Evolutionary conservation across 768 basidiomycete genomes (phyloP), one percentile per base, ranked within the genome.

Genomic region (Boletus eberwhitei): DNA sequence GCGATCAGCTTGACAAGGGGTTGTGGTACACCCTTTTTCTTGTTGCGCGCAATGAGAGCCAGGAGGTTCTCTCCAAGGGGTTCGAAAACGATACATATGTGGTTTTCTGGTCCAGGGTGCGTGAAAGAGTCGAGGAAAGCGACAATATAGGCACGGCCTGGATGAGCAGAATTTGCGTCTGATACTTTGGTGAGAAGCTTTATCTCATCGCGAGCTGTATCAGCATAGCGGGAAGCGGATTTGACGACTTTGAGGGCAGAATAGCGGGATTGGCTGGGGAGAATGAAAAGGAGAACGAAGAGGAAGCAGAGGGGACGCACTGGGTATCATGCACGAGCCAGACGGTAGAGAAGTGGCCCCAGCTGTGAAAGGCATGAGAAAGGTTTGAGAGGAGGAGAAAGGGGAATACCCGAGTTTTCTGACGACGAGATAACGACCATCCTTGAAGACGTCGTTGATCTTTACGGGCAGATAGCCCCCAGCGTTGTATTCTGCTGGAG

Each of bases 161-260:
- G 83, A 67, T 96, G 93, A 2, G 75, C 66, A n/a, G 84, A 87
- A 66, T 83, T 87, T 69, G 82, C 79, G 19, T 82, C 78, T 50
- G 82, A 77, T 6, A 95, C 87, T 60, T 85, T 85, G 58, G 85
- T 82, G 38, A 94, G 81, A 34, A 98, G 82, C 69, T 93, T 91
- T 71, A 98, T 98, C 74, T 98, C 96, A 70, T 98, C 96, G 48
- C 88, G 83, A 29, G 96, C 96, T 5, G 96, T 98, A 70, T 98
- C 95, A 56, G 93, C 91, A 74, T 98, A 98, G 60, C 94, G 87
- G 22, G 86, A 84, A 21, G 93, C 95, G 29, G 94, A 96, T 74
- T 96, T 96, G 73, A 95, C 91, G 52, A 97, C 87, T 71, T 97
- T 97, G 68, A 97, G 82, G 16, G 93, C 93, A 42, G 92, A 92